Percentiles rank a stretch among this genome's conserved stretches.
Evolutionary conservation across 2,329 filamentous ascomycete genomes (phyloP).

Genomic region (Colletotrichum somersetense): DNA sequence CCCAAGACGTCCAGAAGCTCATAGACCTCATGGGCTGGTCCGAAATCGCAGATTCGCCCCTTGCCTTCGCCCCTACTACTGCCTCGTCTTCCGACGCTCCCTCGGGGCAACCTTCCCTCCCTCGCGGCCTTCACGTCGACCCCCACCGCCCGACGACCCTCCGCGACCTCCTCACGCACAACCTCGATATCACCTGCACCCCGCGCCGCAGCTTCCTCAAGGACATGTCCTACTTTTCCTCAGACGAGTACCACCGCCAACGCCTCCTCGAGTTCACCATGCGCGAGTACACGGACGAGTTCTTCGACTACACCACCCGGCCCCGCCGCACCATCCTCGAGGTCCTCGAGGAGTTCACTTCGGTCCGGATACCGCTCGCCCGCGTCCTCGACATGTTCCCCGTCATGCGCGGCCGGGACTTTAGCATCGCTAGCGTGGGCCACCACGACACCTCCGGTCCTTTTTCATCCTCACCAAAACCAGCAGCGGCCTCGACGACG

Average conservation of each 20-base stretch:
- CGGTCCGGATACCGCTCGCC: slow-evolving; percentile 83
- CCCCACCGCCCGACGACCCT: slow-evolving; percentile 67
- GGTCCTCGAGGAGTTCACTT: slow-evolving; percentile 89
- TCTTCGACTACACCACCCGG: slow-evolving; percentile 95
- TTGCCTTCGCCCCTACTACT: slow-evolving; percentile 52
- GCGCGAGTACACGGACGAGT: slow-evolving; percentile 85
- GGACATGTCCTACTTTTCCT: slow-evolving; percentile 80
- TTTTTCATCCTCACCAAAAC: slow-evolving; percentile 36
- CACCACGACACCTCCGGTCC: slow-evolving; percentile 40
- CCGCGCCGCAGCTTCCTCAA: slow-evolving; percentile 90
- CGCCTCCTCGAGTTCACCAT: slow-evolving; percentile 86
- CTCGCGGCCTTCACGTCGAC: slow-evolving; percentile 54
- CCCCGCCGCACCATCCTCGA: slow-evolving; percentile 92
- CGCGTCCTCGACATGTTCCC: slow-evolving; percentile 82
- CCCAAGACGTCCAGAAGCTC: slow-evolving; percentile 81
- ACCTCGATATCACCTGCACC: slow-evolving; percentile 90
- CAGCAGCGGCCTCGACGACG: slow-evolving; percentile 42
- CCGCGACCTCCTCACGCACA: slow-evolving; percentile 81
- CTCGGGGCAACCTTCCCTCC: slow-evolving; percentile 35
- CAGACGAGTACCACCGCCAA: slow-evolving; percentile 79
- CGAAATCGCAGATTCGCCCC: slow-evolving; percentile 74
- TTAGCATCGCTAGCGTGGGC: slow-evolving; percentile 88
- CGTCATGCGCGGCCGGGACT: slow-evolving; percentile 86
- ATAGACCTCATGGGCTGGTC: slow-evolving; percentile 85
- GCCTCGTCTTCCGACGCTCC: background rate